Evolutionary conservation across 352 stramenopile genomes (phyloP).

Genomic region (Globisporangium spiculum): DNA sequence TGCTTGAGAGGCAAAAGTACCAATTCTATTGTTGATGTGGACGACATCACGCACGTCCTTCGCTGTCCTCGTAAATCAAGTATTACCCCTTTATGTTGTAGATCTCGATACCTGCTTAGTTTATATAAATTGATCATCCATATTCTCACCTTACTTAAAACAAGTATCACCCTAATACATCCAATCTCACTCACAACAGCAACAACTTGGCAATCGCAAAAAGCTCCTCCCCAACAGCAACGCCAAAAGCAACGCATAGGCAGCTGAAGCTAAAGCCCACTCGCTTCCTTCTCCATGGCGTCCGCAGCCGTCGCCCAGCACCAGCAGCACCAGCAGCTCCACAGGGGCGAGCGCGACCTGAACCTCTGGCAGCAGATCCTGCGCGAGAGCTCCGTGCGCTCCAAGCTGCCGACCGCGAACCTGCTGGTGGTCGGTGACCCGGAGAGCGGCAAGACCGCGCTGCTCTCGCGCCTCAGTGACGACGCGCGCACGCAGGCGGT

Average conservation of each 20-base stretch:
- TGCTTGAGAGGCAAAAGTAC: background rate
- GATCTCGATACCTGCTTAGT: too few species aligned
- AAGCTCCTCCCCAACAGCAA: conserved; percentile 5
- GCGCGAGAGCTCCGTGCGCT: conserved; percentile 74
- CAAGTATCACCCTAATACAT: too few species aligned
- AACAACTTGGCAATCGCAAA: background rate
- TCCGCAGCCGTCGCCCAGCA: background rate
- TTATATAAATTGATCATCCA: too few species aligned
- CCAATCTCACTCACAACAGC: background rate
- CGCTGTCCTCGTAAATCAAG: too few species aligned
- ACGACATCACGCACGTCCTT: background rate
- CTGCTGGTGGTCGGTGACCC: conserved; percentile 70
- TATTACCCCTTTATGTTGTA: too few species aligned
- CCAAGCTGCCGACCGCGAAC: conserved; percentile 61
- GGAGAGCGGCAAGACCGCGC: conserved; percentile 69
- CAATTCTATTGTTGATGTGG: background rate
- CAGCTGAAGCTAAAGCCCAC: too few species aligned
- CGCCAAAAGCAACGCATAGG: background rate
- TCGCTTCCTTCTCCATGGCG: background rate
- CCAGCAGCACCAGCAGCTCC: background rate
- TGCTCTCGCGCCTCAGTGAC: conserved; percentile 55
- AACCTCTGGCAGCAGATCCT: conserved; percentile 87
- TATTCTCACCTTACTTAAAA: too few species aligned
- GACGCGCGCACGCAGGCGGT: conserved; percentile 24
- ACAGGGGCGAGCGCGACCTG: background rate